Evolutionary conservation across 1,139 yeast genomes (phyloP), one percentile per base, ranked within the genome.

Genomic region (Meyerozyma carpophila): DNA sequence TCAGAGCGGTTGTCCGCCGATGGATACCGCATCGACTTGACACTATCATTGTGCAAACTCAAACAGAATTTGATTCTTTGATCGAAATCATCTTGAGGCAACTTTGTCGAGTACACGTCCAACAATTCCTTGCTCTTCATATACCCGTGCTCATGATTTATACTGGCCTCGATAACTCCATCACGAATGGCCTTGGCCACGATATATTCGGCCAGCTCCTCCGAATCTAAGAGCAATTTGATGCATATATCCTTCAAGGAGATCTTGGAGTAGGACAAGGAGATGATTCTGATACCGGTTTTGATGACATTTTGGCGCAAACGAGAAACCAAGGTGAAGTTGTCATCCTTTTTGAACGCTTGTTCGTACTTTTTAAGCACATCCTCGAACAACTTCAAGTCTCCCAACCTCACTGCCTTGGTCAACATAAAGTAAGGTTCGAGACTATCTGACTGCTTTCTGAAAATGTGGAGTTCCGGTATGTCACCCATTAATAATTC

Each of bases 101-200:
- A 84, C 41, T 75, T 78, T 2, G 98, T 89, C 11, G 95, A 84
- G 64, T 94, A 94, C 39, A 91, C 79, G 62, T 94, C 96, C 56
- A 82, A 69, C 44, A 89, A 73, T 62, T 91, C 98, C 54, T 82
- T 84, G 32, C 95, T 85, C 67, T 90, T 93, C 88, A 94, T 90
- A 61, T 72, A 91, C 1, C 98, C 98, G 52, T 81, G 76, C 62
- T 88, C 90, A 65, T 91, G 97, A 61, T 93, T 88, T 53, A 94
- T 85, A 43, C 82, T 81, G 4, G 98, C 98, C 58, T 93, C 98
- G 62, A 94, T 89, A 43, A 94, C 98, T 44, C 96, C 97, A 63
- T 94, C 99, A 58, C 96, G 82, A 48, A 94, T 93, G 31, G 98
- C 95, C 68, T 94, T 93, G 34, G 96, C 88, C 31, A 93, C 96